Conservation (phyloP, 148 eudicot genomes). For the Chenopodium album region DNA sequence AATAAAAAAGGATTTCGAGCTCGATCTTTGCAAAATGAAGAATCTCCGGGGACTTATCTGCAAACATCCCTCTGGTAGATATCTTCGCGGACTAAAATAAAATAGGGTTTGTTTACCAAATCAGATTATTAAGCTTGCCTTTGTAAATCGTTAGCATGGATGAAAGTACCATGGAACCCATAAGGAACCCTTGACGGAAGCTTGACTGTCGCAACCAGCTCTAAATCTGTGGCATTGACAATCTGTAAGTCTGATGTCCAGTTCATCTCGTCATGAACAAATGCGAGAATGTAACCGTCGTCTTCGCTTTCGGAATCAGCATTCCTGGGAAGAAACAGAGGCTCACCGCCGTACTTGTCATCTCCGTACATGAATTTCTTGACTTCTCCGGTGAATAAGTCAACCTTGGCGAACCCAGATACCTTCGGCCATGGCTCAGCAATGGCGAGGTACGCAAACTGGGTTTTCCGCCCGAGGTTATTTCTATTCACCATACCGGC, state of each 20-base stretch:
- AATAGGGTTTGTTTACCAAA: background rate
- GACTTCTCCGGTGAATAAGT: constrained; percentile 50
- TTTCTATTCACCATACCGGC: constrained; percentile 91
- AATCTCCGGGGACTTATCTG: constrained; percentile 70
- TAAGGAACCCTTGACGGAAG: constrained; percentile 80
- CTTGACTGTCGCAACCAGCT: constrained; percentile 58
- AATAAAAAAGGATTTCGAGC: constrained; percentile 14
- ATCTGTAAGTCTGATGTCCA: constrained; percentile 72
- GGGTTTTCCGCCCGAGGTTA: constrained; percentile 63
- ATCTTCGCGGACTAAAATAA: constrained; percentile 22
- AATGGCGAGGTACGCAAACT: constrained; percentile 67
- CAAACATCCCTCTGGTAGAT: constrained; percentile 67
- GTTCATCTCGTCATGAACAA: constrained; percentile 62
- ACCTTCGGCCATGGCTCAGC: constrained; percentile 98
- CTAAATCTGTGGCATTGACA: constrained; percentile 50
- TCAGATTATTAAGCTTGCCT: constrained; percentile 38
- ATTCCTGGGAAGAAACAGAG: constrained; percentile 53
- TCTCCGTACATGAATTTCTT: constrained; percentile 58
- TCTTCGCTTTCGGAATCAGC: constrained; percentile 38
- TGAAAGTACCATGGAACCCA: constrained; percentile 86
- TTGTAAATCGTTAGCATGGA: constrained; percentile 48
- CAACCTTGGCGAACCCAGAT: constrained; percentile 80
- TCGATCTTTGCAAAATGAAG: background rate
- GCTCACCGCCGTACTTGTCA: constrained; percentile 72
- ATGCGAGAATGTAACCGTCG: constrained; percentile 67